Evolutionary conservation across 2,329 filamentous ascomycete species (phyloP).

Genomic region (Fusarium incarnatum): DNA sequence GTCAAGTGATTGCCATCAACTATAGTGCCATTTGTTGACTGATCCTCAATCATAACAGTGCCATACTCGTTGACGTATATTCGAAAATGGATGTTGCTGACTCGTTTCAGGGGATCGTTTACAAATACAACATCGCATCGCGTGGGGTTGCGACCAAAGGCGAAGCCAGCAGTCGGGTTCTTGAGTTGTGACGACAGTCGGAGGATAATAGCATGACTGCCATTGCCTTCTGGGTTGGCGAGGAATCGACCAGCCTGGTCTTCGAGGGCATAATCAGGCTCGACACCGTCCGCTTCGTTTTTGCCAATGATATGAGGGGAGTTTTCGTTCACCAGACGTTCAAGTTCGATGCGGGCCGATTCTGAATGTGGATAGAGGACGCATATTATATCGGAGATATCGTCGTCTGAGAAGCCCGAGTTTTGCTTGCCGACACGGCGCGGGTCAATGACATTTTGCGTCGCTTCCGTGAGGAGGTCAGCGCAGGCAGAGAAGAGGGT

Average conservation of each 20-base stretch:
- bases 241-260: slow-evolving; percentile 63
- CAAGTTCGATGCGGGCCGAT: slow-evolving; percentile 77
- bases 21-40: slow-evolving; percentile 94
- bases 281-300: slow-evolving; percentile 62
- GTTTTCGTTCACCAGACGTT: slow-evolving; percentile 60
- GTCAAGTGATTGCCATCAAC: slow-evolving; percentile 79
- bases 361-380: slow-evolving; percentile 84
- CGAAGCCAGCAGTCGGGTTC: slow-evolving; percentile 78
- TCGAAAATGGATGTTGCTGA: slow-evolving; percentile 96
- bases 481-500: slow-evolving; percentile 15
- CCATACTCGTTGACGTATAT: slow-evolving; percentile 91
- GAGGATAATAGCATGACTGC: slow-evolving; percentile 78
- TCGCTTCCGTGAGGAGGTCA: slow-evolving; percentile 61
- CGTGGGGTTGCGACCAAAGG: slow-evolving; percentile 81
- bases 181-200: slow-evolving; percentile 80
- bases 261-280: slow-evolving; percentile 63
- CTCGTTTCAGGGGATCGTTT: slow-evolving; percentile 74
- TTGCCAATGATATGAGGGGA: slow-evolving; percentile 63
- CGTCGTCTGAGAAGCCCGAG: slow-evolving; percentile 83
- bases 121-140: slow-evolving; percentile 79
- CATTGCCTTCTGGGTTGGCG: slow-evolving; percentile 58
- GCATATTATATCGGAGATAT: slow-evolving; percentile 89
- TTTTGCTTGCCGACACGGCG: slow-evolving; percentile 82
- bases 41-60: slow-evolving; percentile 90
- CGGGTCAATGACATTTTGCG: slow-evolving; percentile 84